These are phyloP conservation scores for Fusarium equiseti DNA, from an alignment of 2,329 filamentous ascomycete species.

Conservation along the genomic window DNA sequence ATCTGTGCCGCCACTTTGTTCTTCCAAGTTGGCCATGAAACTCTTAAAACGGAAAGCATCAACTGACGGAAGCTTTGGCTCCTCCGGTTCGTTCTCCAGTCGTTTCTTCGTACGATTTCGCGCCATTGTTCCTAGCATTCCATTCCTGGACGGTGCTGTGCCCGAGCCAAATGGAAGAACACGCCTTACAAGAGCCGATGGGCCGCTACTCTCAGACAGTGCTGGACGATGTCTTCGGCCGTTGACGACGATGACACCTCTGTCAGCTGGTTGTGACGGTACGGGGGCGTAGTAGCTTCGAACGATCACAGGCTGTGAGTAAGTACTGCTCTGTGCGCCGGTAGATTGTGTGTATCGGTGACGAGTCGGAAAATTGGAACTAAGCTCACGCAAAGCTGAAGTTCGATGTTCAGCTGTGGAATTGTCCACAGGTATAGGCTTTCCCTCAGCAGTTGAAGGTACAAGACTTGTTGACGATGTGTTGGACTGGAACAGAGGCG, in stretches of 20 bases:
- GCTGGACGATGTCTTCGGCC: conserved; percentile 46
- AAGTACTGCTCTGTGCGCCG: conserved; percentile 68
- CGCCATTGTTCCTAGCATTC: conserved; percentile 58
- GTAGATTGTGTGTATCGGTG: conserved; percentile 69
- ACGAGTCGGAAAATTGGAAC: conserved; percentile 67
- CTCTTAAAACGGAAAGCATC: conserved; percentile 75
- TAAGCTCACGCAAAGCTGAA: conserved; percentile 71
- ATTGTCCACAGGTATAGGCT: conserved; percentile 68
- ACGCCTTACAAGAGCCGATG: conserved; percentile 48
- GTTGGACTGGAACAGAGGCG: conserved; percentile 62
- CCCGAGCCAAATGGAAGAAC: conserved; percentile 52
- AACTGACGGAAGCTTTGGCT: conserved; percentile 67
- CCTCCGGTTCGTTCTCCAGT: conserved; percentile 47
- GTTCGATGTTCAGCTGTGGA: conserved; percentile 68
- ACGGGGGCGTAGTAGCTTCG: conserved; percentile 69
- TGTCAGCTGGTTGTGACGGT: conserved; percentile 50
- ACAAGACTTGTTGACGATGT: conserved; percentile 66
- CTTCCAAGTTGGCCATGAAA: conserved; percentile 69
- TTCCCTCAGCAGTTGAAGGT: conserved; percentile 67
- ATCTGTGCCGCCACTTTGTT: conserved; percentile 56
- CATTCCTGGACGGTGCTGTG: conserved; percentile 52
- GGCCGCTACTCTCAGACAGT: conserved; percentile 47
- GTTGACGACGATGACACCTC: conserved; percentile 49
- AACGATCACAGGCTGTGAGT: conserved; percentile 74
- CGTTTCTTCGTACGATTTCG: conserved; percentile 57